phyloP scores from a whole-genome alignment of 257 asterid genomes.

The Coffea eugenioides region DNA sequence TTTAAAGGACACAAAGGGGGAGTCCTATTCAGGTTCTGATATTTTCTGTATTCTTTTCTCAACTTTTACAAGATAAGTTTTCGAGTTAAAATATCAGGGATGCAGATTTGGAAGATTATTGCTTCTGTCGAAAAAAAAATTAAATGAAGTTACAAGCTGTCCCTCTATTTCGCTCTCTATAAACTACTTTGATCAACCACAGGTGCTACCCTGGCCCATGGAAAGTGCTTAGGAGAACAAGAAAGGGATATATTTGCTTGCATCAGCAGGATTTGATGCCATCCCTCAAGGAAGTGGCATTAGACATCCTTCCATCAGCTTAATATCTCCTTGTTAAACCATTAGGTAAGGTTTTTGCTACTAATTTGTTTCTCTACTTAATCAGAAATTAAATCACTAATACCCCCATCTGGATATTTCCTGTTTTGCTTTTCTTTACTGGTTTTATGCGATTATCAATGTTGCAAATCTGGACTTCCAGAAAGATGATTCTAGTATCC shows the following conservation, averaged over 20 bases:
- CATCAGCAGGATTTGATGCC: constrained; percentile 83
- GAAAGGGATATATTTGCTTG: constrained; percentile 54
- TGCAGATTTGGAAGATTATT: neutral
- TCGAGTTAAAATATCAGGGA: neutral
- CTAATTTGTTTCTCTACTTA: neutral
- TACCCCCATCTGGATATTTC: neutral
- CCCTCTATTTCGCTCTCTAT: neutral
- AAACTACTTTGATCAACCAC: neutral
- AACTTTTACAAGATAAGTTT: neutral
- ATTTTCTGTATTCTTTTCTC: neutral
- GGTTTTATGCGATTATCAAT: neutral
- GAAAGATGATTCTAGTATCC: too few species aligned
- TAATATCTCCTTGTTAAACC: constrained; percentile 16
- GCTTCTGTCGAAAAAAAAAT: neutral
- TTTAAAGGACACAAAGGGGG: constrained; percentile 84
- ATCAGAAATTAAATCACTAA: neutral
- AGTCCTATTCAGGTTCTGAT: constrained; percentile 70
- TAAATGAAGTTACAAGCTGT: neutral
- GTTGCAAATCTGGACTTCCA: neutral
- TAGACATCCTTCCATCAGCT: constrained; percentile 73
- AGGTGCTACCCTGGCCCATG: constrained; percentile 90
- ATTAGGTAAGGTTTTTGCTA: neutral
- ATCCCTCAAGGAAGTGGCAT: constrained; percentile 84
- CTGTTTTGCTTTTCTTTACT: neutral
- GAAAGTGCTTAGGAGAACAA: constrained; percentile 65